Evolutionary conservation across 495 filamentous ascomycete genomes (phyloP), one percentile per base, ranked within the genome.

Genomic region (Daldinia decipiens): DNA sequence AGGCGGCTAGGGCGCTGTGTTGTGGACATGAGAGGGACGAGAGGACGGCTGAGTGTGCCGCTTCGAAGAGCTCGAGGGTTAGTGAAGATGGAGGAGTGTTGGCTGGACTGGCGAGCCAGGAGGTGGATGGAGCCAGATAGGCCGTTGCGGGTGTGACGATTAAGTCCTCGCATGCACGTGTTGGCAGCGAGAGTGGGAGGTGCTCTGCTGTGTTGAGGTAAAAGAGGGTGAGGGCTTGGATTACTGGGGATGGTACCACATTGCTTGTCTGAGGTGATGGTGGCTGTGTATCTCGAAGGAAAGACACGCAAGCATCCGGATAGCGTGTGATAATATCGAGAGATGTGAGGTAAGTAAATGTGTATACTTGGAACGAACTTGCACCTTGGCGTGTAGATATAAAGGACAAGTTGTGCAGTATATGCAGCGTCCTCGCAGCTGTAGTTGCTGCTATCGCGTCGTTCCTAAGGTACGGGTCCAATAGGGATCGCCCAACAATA

Each of bases 121-220:
- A 86, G 83, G 32, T 84, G 83, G 62, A 67, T 24, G 91, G 84
- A 34, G 88, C 86, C 9, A 98, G 87, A 77, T 98, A 97, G 4
- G 92, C 88, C 8, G 87, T 85, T 21, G 92, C 91, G 3, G 92
- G 89, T 13, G 88, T 84, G 43, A 97, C 81, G 31, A 97, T 85
- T 1, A 97, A 81, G 12, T 90, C 83, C 69, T 97, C 92, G 74
- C 87, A 91, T 19, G 85, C 83, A 8, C 82, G 74, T 2, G 90
- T 84, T 0, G 91, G 80, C 7, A 98, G 79, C 19, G 89, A 79
- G 19, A 92, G 79, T 0, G 92, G 90, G 74, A 98, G 91, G 74
- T 97, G 93, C 75, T 99, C 95, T 12, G 90, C 87, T 2, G 88
- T 88, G 76, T 97, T 97, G 47, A 99, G 87, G 79, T 97, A 98